These are phyloP conservation scores for Ceratocystis destructans DNA, from an alignment of 2,329 filamentous ascomycete genomes.

Conservation along the genomic window DNA sequence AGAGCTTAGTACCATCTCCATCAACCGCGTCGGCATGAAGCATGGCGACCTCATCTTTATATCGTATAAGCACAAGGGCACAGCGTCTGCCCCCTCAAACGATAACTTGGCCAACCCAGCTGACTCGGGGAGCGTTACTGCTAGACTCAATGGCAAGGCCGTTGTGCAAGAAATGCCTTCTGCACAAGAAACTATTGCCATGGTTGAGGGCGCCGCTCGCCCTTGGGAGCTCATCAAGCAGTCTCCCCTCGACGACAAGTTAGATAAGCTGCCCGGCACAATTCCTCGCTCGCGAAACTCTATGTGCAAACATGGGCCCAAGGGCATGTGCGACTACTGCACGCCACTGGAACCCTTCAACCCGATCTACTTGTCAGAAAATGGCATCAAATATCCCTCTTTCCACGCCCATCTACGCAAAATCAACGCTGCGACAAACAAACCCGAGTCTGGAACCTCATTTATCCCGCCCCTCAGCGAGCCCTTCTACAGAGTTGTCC, in stretches of 20 bases:
- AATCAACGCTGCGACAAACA: conserved; percentile 91
- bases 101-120: neutral
- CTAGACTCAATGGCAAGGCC: conserved; percentile 65
- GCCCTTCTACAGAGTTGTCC: conserved; percentile 79
- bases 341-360: conserved; percentile 94
- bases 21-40: conserved; percentile 48
- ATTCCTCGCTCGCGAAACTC: conserved; percentile 65
- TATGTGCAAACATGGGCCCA: conserved; percentile 91
- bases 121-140: conserved; percentile 33
- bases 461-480: conserved; percentile 93
- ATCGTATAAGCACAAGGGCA: conserved; percentile 49
- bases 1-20: conserved; percentile 42
- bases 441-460: conserved; percentile 80
- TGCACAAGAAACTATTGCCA: conserved; percentile 49
- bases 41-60: conserved; percentile 89
- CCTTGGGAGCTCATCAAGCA: conserved; percentile 82
- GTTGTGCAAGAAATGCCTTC: conserved; percentile 55
- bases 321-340: conserved; percentile 99
- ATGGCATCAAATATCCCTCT: conserved; percentile 97
- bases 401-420: conserved; percentile 93
- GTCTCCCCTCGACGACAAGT: conserved; percentile 68
- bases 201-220: conserved; percentile 40
- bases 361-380: conserved; percentile 73
- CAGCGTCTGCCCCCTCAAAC: conserved; percentile 24
- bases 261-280: conserved; percentile 85